Evolutionary conservation across 257 asterid genomes (phyloP).

Genomic region (Buddleja alternifolia): DNA sequence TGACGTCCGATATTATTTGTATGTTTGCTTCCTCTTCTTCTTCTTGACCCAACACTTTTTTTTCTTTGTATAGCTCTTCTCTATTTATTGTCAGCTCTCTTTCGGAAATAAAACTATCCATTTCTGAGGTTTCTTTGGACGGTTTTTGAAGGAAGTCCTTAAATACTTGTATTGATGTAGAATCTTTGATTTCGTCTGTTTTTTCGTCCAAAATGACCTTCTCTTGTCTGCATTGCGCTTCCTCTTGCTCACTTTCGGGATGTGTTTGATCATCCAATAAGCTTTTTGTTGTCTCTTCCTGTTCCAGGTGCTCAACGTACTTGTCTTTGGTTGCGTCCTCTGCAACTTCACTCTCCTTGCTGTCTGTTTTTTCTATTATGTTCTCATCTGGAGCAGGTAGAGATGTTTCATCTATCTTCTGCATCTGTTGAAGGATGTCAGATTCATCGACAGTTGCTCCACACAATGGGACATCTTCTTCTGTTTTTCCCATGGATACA

Average conservation of each 20-base stretch:
- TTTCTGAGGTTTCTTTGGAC: conserved; percentile 20
- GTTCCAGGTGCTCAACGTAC: conserved; percentile 20
- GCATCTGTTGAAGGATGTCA: conserved; percentile 27
- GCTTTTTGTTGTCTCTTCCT: conserved; percentile 22
- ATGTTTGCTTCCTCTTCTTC: conserved; percentile 40
- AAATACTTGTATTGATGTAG: conserved; percentile 26
- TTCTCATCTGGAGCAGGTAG: conserved; percentile 28
- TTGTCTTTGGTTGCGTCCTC: conserved; percentile 21
- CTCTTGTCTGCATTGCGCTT: conserved; percentile 26
- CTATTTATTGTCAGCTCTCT: conserved; percentile 28
- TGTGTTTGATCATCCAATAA: conserved; percentile 21
- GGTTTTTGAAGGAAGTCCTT: conserved; percentile 33
- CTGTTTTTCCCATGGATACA: conserved; percentile 21
- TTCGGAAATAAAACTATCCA: conserved; percentile 29
- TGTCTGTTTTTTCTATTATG: conserved; percentile 10
- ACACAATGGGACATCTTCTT: conserved; percentile 15
- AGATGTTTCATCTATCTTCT: conserved; percentile 27
- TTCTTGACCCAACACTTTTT: conserved; percentile 25
- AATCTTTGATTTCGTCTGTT: conserved; percentile 24
- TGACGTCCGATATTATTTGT: conserved; percentile 31
- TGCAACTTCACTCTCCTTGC: conserved; percentile 23
- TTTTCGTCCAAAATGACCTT: conserved; percentile 15
- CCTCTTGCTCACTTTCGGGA: conserved; percentile 27
- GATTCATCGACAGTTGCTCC: conserved; percentile 27
- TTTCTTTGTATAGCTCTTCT: conserved; percentile 34